These are phyloP conservation scores for Diplodia sapinea DNA, from an alignment of 2,329 filamentous ascomycete species.

Conservation along the genomic window DNA sequence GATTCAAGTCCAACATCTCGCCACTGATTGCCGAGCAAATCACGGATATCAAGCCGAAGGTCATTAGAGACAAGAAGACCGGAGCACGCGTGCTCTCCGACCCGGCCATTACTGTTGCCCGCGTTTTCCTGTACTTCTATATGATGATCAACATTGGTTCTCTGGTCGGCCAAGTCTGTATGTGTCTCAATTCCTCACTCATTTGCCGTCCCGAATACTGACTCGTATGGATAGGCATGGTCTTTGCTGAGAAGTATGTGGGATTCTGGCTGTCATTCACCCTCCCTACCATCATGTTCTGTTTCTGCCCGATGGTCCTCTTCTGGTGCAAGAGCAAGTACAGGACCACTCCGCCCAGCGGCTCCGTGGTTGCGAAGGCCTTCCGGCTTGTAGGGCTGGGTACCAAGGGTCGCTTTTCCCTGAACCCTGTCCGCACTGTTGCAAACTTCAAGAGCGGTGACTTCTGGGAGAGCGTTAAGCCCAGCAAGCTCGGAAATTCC, in stretches of 20 bases:
- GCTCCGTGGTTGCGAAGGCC: constrained; percentile 73
- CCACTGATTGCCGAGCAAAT: constrained; percentile 75
- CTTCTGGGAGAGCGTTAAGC: constrained; percentile 73
- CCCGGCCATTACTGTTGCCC: constrained; percentile 69
- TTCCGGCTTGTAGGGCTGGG: constrained; percentile 65
- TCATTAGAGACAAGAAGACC: constrained; percentile 56
- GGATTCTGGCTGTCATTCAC: constrained; percentile 77
- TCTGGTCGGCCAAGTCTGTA: constrained; percentile 57
- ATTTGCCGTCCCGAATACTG: neutral
- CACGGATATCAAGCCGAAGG: constrained; percentile 61
- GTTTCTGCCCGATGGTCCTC: constrained; percentile 66
- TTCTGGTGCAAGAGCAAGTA: constrained; percentile 67
- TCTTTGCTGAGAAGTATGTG: constrained; percentile 76
- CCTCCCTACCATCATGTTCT: constrained; percentile 70
- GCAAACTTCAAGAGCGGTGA: constrained; percentile 62
- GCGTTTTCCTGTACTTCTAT: constrained; percentile 75
- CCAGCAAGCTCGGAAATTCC: constrained; percentile 62
- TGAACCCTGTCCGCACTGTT: constrained; percentile 65
- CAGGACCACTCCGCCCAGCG: constrained; percentile 68
- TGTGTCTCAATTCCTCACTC: neutral
- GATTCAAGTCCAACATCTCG: constrained; percentile 58
- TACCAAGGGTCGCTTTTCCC: constrained; percentile 67
- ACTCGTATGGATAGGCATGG: constrained; percentile 61
- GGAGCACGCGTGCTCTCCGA: constrained; percentile 75
- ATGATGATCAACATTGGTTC: constrained; percentile 73